Evolutionary conservation across 208 protist genomes (phyloP), one percentile per base, ranked within the genome.

Genomic region (Leishmania braziliensis): DNA sequence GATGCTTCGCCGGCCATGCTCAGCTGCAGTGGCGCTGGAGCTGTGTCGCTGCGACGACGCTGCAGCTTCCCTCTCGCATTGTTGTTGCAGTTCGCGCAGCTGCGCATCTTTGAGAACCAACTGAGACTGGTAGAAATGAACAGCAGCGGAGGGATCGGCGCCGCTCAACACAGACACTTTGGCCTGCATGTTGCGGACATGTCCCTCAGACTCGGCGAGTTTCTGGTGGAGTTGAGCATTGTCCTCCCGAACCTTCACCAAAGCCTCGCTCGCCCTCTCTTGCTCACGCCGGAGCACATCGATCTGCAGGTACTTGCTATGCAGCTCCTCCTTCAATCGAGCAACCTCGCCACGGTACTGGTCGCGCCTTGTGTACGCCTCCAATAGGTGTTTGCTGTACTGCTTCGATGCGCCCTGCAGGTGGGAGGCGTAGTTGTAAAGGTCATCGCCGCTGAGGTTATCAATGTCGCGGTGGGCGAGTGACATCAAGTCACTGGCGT

Each of bases 321-420:
- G 87, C 43, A 94, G 70, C 77, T 93, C 80, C 14, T 78, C 74
- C 56, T 92, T 88, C 76, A 94, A 86, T n/a, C 87, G 83, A 1
- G 86, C 89, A 0, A 92, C 88, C 80, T 93, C 89, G 53, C 87
- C 79, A 56, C 88, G 85, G 84, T 94, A 94, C 54, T 89, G 77
- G 66, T 96, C 89, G 9, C 92, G 84, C 66, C 86, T 78, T 18
- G 86, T 78, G 77, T 93, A 91, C 14, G 91, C 92, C 60, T 83
- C 77, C 36, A 77, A 58, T 16, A 96, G 77, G 69, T 90, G 72
- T 56, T 68, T 70, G 46, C 86, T 78, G 18, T 82, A 74, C 46
- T 84, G 63, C 68, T 78, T 80, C 36, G 87, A 82, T 50, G 92
- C 88, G 16, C 86, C 84, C 69, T 92, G 89, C 63, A 94, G 78